These are phyloP conservation scores for Quercus tomentella DNA, from an alignment of 331 rosid species.

Conservation along the genomic window DNA sequence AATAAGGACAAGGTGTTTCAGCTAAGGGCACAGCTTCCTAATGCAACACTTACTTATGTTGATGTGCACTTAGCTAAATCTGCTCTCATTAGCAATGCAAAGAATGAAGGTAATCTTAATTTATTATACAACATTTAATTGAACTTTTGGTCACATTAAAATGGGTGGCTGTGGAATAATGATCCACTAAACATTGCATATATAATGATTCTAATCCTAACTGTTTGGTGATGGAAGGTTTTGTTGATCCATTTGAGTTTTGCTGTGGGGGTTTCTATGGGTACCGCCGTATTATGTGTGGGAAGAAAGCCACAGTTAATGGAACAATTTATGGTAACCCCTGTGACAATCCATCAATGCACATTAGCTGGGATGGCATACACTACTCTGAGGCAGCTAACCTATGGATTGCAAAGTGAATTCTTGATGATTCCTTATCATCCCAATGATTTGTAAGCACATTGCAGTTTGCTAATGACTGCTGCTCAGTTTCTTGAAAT, in stretches of 20 bases:
- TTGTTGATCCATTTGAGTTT: constrained; percentile 60
- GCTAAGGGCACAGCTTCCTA: constrained; percentile 40
- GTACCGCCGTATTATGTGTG: constrained; percentile 46
- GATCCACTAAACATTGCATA: not conserved
- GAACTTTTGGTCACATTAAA: not conserved
- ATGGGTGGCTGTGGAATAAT: not conserved
- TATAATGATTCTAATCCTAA: not conserved
- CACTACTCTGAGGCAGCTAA: constrained; percentile 87
- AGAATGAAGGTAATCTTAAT: constrained; percentile 38
- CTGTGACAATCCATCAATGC: constrained; percentile 61
- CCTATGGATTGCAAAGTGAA: constrained; percentile 42
- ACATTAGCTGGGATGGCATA: constrained; percentile 86
- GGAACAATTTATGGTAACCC: constrained; percentile 78
- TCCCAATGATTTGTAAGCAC: not conserved
- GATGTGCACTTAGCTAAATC: constrained; percentile 66
- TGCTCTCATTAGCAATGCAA: constrained; percentile 48
- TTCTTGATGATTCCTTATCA: constrained; percentile 45
- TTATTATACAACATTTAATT: not conserved
- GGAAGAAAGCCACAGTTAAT: constrained; percentile 51
- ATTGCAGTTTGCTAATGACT: not conserved
- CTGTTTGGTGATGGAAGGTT: constrained; percentile 49
- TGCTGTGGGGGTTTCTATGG: constrained; percentile 81
- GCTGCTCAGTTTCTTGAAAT: not conserved
- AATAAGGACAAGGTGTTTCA: constrained; percentile 44
- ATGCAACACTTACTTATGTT: constrained; percentile 51